A percentile compares a stretch with the other conserved stretches of the same genome.
Conservation (phyloP, 1,284 basidiomycete genomes). For the Farysia itapuensis region DNA sequence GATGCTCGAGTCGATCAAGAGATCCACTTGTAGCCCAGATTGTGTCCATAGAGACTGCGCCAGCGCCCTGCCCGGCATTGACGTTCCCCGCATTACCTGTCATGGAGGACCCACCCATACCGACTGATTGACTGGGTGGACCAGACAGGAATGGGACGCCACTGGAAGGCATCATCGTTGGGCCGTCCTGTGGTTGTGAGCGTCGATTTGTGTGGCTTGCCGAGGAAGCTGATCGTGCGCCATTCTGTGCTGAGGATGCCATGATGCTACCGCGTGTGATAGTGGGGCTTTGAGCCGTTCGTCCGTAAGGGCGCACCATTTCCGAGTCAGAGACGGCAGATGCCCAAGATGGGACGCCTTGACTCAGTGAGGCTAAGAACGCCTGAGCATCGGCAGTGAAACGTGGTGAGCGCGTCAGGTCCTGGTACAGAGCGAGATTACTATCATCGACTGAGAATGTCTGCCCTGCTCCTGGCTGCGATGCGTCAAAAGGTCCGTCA, state of each 20-base stretch:
- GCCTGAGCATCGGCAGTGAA: not conserved
- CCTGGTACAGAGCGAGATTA: slow-evolving; percentile 22
- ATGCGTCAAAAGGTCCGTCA: slow-evolving; percentile 20
- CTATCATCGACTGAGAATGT: slow-evolving; percentile 3
- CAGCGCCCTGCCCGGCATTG: not conserved
- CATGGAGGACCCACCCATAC: not conserved
- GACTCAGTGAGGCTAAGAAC: not conserved
- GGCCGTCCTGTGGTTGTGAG: not conserved
- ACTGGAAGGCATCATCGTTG: not conserved
- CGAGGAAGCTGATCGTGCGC: not conserved
- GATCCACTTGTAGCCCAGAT: slow-evolving; percentile 9
- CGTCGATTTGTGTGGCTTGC: not conserved
- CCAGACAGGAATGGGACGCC: not conserved
- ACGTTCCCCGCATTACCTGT: not conserved
- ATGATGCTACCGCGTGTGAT: not conserved
- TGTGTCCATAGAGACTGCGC: not conserved
- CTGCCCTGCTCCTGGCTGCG: not conserved
- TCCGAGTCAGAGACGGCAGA: slow-evolving; percentile 1
- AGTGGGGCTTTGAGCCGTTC: not conserved
- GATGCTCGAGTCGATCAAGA: slow-evolving; percentile 13
- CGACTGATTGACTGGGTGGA: too few relatives aligned
- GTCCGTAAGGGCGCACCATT: not conserved
- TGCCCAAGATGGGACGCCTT: not conserved
- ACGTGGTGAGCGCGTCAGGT: slow-evolving; percentile 7
- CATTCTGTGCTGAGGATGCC: not conserved